phyloP scores from a whole-genome alignment of 192 early-diverging fungal species.

The Pecoramyces ruminantium region DNA sequence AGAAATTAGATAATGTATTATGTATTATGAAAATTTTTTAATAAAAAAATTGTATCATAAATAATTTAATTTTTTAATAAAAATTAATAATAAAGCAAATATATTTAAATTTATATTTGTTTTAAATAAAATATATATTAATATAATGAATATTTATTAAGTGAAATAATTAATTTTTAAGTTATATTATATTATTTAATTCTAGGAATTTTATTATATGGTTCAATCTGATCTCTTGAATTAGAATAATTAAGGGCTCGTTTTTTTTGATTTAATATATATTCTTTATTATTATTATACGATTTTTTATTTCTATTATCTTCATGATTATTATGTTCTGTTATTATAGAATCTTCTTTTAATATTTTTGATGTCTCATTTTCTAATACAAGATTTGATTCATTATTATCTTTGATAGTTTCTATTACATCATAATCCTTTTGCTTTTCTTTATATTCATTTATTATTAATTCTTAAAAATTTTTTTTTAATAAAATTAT shows the following conservation, averaged over 20 bases:
- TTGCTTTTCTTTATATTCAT: not conserved
- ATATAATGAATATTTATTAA: no score
- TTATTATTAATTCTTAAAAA: not conserved
- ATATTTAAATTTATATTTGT: no score
- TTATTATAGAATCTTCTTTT: not conserved
- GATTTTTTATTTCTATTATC: no score
- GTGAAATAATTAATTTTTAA: no score
- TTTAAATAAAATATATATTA: no score
- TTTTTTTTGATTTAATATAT: not conserved
- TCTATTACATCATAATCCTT: not conserved
- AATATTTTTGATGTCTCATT: not conserved
- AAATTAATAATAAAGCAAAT: no score
- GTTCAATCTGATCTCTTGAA: not conserved
- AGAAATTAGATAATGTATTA: no score
- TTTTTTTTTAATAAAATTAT: not conserved
- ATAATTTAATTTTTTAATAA: no score
- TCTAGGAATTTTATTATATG: not conserved
- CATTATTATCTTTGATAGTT: not conserved
- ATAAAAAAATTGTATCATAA: no score
- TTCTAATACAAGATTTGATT: not conserved
- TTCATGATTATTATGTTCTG: no score
- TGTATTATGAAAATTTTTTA: no score
- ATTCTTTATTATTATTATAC: not conserved
- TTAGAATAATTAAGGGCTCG: not conserved
- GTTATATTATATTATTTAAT: no score